Evolutionary conservation across 129 eudicot species (phyloP), one percentile per base, ranked within the genome.

Genomic region (Scalesia atractyloides): DNA sequence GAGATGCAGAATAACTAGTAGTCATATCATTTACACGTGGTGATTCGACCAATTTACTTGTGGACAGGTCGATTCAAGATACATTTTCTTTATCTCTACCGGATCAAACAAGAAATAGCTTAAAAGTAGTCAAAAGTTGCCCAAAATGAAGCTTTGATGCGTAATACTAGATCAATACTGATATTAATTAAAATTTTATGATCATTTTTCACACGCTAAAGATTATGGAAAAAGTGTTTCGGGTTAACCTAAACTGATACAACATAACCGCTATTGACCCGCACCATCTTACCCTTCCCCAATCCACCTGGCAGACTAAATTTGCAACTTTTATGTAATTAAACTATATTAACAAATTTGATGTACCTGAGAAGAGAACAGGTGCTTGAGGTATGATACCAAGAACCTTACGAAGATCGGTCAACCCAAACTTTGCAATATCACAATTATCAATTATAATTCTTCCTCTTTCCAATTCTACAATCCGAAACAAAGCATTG

Each of bases 321-420:
- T 54, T 56, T 56, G 34, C 61, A 12, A 19, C 61, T 5, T 9
- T 9, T 20, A 22, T 56, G 61, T 19, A 19, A 56, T 58, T 10
- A 11, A 58, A 37, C 39, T 56, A 46, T 2, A 63, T 36, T 36
- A 74, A 22, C 24, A 72, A 20, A 2, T 44, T 56, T 18, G 50
- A 46, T 13, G 37, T 86, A 93, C 99, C 99, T 81, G 99, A 94
- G 82, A 94, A 94, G 73, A 94, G 91, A 76, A 94, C 99, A 1
- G 99, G 99, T n/a, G 96, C 86, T 68, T 94, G 99, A 2, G 99
- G 99, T 65, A 94, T 94, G 78, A 94, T 88, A 48, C 97, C 88
- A 20, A 94, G 89, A 81, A 90, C 97, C 62, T 80, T 90, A 4
- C 99, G 96, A 43, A 88, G 85, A 86, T 94, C 99, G 5, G 83